Evolutionary conservation across 441 rosid genomes (phyloP), one percentile per base, ranked within the genome.

Genomic region (Eutrema salsugineum): DNA sequence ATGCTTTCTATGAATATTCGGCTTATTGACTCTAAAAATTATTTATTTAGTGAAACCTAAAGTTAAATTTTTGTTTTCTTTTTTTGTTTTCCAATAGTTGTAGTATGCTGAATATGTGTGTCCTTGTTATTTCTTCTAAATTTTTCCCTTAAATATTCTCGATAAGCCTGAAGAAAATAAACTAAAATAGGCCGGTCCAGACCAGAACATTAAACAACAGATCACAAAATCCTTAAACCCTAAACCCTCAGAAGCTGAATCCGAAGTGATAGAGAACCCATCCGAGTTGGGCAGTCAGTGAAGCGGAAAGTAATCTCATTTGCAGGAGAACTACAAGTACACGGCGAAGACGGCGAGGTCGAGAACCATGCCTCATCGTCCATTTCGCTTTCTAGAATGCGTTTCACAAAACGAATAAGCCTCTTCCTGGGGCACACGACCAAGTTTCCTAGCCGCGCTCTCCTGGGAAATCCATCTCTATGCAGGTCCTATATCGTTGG

Each of bases 361-460:
- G 50, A 69, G 53, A 70, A 71, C 62, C 49, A 74, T 78, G 78
- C 70, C 74, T 78, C 58, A 56, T 68, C 74, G 73, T 61, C 62
- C 58, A 68, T 61, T 19, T 69, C 57, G 43, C 38, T 61, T 28
- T 65, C 72, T 73, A 83, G 51, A 71, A 81, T 85, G 88, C 85
- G 65, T 72, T 80, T 74, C 66, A 70, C 77, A 5, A 78, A 72
- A 65, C 77, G 79, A 63, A 70, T 77, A 79, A 66, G 77, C 65
- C 70, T 79, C 69, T 75, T 77, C 36, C 27, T 80, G 74, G 67
- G 78, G 62, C 72, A 72, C 63, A 47, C 79, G 46, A 77, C 68
- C 46, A 77, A 48, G 68, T 46, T 30, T 74, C 67, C 28, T 40
- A 69, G 33, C 22, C 73, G 72, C 22, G 71, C 67, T 65, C 66